Conservation (phyloP, 768 basidiomycete genomes). For the Suillus variegatus region DNA sequence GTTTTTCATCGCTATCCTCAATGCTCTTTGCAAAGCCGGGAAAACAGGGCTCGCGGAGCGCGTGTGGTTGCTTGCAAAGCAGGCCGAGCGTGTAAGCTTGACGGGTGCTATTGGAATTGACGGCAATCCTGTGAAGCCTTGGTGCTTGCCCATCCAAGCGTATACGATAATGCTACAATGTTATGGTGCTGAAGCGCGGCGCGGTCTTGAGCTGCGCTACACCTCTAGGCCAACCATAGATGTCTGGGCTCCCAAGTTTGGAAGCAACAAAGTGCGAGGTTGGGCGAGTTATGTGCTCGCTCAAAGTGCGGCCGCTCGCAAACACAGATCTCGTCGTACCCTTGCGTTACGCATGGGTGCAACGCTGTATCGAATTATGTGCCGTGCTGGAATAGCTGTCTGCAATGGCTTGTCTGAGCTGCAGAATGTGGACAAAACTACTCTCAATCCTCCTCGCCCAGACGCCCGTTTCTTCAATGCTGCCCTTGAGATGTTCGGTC, state of each 20-base stretch:
- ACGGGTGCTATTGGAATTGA: conserved; percentile 19
- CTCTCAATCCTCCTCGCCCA: conserved; percentile 40
- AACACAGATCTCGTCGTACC: conserved; percentile 25
- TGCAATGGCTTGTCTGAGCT: conserved; percentile 24
- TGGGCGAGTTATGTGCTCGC: conserved; percentile 36
- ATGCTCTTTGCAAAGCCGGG: conserved; percentile 59
- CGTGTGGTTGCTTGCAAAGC: conserved; percentile 62
- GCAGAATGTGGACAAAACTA: conserved; percentile 25
- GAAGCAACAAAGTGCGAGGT: conserved; percentile 31
- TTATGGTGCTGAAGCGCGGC: conserved; percentile 50
- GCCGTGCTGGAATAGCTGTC: conserved; percentile 30
- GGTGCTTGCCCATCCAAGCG: conserved; percentile 65
- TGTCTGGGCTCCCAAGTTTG: conserved; percentile 20
- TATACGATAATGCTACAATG: conserved; percentile 74
- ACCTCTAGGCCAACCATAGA: conserved; percentile 12
- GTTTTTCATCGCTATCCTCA: conserved; percentile 59
- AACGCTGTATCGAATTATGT: conserved; percentile 40
- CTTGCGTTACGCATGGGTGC: conserved; percentile 32
- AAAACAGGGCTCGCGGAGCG: conserved; percentile 57
- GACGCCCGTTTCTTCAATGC: conserved; percentile 75
- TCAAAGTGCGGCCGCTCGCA: conserved; percentile 20
- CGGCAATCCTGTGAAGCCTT: conserved; percentile 41
- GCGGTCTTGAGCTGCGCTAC: conserved; percentile 19
- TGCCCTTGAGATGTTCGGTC: conserved; percentile 46
- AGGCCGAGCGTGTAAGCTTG: conserved; percentile 55